These are phyloP conservation scores for Penicillium macrosclerotiorum DNA, from an alignment of 495 filamentous ascomycete genomes.

Conservation along the genomic window DNA sequence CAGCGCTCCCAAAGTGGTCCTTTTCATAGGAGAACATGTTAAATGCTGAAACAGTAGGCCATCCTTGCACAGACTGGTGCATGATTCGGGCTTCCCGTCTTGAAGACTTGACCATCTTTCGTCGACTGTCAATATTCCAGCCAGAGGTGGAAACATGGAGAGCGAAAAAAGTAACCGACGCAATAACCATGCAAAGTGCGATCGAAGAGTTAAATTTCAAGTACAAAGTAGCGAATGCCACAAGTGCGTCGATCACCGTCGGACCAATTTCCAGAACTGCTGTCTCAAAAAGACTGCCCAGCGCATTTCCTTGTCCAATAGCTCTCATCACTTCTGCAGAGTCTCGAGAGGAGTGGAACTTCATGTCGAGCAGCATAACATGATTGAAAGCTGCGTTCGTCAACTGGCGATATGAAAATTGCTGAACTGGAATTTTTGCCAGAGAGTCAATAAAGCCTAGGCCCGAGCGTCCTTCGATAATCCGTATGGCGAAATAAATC, in stretches of 20 bases:
- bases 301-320: constrained; percentile 14
- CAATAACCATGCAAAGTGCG: constrained; percentile 8
- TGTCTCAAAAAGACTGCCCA: constrained; percentile 13
- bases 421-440: constrained; percentile 16
- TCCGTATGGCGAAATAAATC: constrained; percentile 39
- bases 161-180: constrained; percentile 5
- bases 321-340: constrained; percentile 20
- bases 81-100: constrained; percentile 12
- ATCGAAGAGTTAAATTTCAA: constrained; percentile 11
- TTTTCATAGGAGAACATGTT: constrained; percentile 68
- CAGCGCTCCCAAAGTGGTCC: constrained; percentile 40
- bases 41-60: constrained; percentile 69
- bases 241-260: constrained; percentile 2
- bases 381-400: constrained; percentile 23
- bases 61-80: constrained; percentile 34
- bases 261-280: constrained; percentile 9
- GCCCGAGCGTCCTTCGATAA: constrained; percentile 6
- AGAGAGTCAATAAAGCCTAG: constrained; percentile 7
- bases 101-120: constrained; percentile 4
- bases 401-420: constrained; percentile 22
- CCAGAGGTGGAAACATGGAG: constrained; percentile 10
- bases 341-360: constrained; percentile 9
- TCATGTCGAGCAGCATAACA: constrained; percentile 15
- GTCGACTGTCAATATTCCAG: constrained; percentile 9
- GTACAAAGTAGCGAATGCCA: constrained; percentile 11